Evolutionary conservation across 2,329 filamentous ascomycete species (phyloP).

Genomic region (Talaromyces sp.): DNA sequence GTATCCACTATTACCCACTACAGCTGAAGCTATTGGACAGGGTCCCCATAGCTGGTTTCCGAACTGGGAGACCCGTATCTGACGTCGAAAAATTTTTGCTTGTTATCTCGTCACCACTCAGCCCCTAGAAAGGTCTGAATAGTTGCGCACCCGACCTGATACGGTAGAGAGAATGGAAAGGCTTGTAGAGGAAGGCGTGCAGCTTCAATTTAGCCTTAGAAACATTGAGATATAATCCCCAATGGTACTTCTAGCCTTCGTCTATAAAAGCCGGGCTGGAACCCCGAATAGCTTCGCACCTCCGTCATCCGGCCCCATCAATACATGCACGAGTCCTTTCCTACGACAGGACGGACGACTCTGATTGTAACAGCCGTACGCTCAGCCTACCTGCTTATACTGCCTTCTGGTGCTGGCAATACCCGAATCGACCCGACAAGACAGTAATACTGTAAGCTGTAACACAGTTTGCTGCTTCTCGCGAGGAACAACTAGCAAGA

Average conservation of each 20-base stretch:
- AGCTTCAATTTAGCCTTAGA: not conserved
- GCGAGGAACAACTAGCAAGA: not conserved
- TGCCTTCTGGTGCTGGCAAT: not conserved
- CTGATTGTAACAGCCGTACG: not conserved
- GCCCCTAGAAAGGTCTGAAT: not conserved
- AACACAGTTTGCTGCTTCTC: not conserved
- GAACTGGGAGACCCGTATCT: not conserved
- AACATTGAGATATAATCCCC: not conserved
- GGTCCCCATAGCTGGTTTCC: conserved; percentile 12
- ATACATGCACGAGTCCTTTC: not conserved
- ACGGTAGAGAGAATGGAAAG: not conserved
- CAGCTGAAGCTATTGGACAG: not conserved
- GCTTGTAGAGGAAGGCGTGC: not conserved
- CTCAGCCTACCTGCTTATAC: not conserved
- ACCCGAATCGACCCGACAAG: conserved; percentile 17
- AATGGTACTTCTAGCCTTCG: not conserved
- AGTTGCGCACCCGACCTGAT: too few relatives aligned
- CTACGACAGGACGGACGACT: not conserved
- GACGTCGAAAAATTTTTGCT: conserved; percentile 9
- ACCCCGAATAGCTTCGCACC: not conserved
- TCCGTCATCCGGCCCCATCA: conserved; percentile 10
- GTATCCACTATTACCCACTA: not conserved
- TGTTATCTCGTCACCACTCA: not conserved
- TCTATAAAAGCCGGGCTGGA: not conserved
- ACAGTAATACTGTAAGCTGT: not conserved